Conservation (phyloP, 768 basidiomycete genomes). For the Boletus reticulatus region DNA sequence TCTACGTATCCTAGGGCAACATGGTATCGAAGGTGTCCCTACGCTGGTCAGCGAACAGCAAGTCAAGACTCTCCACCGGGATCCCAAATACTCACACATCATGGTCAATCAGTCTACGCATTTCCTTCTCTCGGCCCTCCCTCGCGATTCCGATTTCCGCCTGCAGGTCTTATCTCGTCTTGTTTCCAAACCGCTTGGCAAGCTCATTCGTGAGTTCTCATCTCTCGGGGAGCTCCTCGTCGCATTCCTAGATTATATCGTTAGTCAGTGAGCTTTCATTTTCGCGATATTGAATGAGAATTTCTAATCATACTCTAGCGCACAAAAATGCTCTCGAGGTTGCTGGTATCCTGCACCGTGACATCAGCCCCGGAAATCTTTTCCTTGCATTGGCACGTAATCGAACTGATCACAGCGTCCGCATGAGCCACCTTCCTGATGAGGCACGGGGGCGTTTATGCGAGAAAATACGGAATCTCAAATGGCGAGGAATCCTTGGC, state of each 20-base stretch:
- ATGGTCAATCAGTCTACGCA: too few relatives aligned
- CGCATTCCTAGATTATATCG: neutral
- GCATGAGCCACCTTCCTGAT: too few relatives aligned
- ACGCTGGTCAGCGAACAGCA: too few relatives aligned
- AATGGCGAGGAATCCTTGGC: too few relatives aligned
- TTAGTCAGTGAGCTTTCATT: neutral
- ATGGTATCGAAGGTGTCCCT: neutral
- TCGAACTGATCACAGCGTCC: too few relatives aligned
- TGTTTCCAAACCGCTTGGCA: neutral
- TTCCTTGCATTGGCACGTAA: neutral
- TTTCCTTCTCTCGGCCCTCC: too few relatives aligned
- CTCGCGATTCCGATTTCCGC: too few relatives aligned
- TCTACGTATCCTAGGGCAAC: neutral
- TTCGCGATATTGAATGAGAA: too few relatives aligned
- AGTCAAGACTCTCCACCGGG: too few relatives aligned
- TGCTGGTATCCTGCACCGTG: neutral
- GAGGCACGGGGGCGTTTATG: too few relatives aligned
- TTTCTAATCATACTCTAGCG: neutral
- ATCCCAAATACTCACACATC: too few relatives aligned
- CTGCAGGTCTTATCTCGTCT: neutral
- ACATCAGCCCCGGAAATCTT: neutral
- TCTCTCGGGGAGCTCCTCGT: neutral
- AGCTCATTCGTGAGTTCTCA: neutral
- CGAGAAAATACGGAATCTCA: too few relatives aligned
- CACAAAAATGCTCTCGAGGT: neutral